A percentile compares a stretch with the other conserved stretches of the same genome.
These are phyloP conservation scores for Diversispora epigaea DNA, from an alignment of 192 early-diverging fungal genomes.

Conservation along the genomic window DNA sequence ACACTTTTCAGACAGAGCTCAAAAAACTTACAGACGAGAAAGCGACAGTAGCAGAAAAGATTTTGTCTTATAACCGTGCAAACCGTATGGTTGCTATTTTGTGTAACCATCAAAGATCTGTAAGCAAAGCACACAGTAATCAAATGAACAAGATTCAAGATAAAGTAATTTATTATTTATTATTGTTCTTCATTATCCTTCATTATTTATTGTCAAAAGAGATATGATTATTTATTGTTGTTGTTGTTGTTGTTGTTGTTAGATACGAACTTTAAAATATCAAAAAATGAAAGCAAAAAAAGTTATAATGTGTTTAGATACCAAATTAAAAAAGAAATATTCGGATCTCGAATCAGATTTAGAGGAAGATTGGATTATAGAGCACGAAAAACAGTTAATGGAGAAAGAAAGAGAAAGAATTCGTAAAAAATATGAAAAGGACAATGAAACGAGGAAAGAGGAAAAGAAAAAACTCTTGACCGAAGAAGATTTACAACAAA, in stretches of 20 bases:
- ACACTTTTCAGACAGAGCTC: conserved; percentile 89
- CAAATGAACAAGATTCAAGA: conserved; percentile 82
- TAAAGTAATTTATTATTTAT: conserved; percentile 63
- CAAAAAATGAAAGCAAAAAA: conserved; percentile 72
- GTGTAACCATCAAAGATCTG: conserved; percentile 95
- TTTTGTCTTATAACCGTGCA: conserved; percentile 91
- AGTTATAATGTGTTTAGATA: conserved; percentile 70
- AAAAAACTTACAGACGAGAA: conserved; percentile 60
- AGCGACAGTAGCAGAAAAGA: conserved; percentile 78
- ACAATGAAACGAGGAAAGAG: conserved; percentile 78
- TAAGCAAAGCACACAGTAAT: conserved; percentile 73
- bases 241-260: neutral
- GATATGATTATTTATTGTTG: neutral
- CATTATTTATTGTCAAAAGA: conserved; percentile 20
- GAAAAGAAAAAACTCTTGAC: conserved; percentile 55
- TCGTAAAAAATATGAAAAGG: conserved; percentile 66
- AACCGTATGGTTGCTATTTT: conserved; percentile 95
- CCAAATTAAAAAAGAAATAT: conserved; percentile 73
- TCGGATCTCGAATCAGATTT: conserved; percentile 78
- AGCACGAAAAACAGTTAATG: conserved; percentile 56
- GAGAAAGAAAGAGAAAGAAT: conserved; percentile 74
- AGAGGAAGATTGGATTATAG: conserved; percentile 74
- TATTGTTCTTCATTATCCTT: neutral
- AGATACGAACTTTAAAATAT: conserved; percentile 84
- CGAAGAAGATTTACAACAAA: conserved; percentile 51